These are phyloP conservation scores for Leishmania turanica DNA, from an alignment of 208 protist genomes.

Conservation along the genomic window DNA sequence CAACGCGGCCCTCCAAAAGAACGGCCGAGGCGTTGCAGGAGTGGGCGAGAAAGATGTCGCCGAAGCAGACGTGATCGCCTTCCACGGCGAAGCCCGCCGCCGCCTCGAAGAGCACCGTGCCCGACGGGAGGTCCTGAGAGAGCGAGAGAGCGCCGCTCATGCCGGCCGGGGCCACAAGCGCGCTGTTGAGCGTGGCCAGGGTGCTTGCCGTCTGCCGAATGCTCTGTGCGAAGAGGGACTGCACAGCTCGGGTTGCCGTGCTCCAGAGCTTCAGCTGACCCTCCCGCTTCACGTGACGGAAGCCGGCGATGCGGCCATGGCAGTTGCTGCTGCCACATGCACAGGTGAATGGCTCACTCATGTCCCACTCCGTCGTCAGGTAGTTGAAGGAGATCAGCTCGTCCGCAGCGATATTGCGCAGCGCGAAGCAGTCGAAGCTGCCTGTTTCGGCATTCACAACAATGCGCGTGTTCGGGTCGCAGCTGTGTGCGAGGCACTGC, in stretches of 20 bases:
- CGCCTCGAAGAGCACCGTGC: constrained; percentile 61
- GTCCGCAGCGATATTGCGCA: constrained; percentile 58
- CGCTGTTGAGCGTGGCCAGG: constrained; percentile 56
- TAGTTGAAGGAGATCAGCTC: constrained; percentile 89
- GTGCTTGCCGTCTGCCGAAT: constrained; percentile 43
- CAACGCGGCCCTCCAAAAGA: constrained; percentile 57
- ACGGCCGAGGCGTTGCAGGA: constrained; percentile 69
- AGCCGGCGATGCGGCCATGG: constrained; percentile 69
- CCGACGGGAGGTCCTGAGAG: constrained; percentile 55
- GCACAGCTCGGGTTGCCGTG: constrained; percentile 55
- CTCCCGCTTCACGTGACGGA: constrained; percentile 52
- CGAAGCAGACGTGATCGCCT: constrained; percentile 45
- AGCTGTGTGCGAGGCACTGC: constrained; percentile 84
- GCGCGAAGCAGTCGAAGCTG: constrained; percentile 64
- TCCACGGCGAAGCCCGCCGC: constrained; percentile 31
- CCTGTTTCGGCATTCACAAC: constrained; percentile 65
- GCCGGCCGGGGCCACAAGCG: constrained; percentile 42
- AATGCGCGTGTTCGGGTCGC: constrained; percentile 79
- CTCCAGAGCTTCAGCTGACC: constrained; percentile 69
- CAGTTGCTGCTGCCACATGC: constrained; percentile 60
- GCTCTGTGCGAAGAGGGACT: constrained; percentile 61
- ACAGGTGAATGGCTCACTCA: constrained; percentile 80
- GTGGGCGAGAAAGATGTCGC: constrained; percentile 66
- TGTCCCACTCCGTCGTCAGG: constrained; percentile 89
- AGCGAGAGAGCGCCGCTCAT: constrained; percentile 45